Conservation (phyloP, 768 basidiomycete genomes). For the Termitomyces sp. region DNA sequence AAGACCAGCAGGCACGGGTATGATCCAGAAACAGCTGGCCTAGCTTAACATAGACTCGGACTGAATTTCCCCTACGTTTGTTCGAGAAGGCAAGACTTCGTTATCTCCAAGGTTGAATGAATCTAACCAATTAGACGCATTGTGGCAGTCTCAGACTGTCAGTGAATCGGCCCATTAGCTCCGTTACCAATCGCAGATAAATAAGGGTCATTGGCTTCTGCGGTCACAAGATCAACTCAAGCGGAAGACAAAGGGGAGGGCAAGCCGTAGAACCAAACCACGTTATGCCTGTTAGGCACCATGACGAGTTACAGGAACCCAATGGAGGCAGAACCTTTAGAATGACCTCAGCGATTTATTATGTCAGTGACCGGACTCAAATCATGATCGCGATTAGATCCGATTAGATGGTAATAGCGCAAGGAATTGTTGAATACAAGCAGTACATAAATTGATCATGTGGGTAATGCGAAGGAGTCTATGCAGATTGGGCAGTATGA, state of each 20-base stretch:
- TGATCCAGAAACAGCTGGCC: not conserved
- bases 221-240: not conserved
- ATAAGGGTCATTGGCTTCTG: not conserved
- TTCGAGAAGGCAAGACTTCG: not conserved
- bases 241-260: not conserved
- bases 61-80: no score
- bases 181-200: not conserved
- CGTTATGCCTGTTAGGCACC: not conserved
- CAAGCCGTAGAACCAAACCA: constrained; percentile 1
- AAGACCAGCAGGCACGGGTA: not conserved
- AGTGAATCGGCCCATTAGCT: not conserved
- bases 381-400: not conserved
- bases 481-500: constrained; percentile 5
- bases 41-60: not conserved
- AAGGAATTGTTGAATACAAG: no score
- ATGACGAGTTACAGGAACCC: not conserved
- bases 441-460: not conserved
- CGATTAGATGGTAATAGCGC: not conserved
- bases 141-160: not conserved
- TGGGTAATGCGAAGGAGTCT: not conserved
- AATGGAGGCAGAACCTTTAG: not conserved
- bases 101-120: not conserved
- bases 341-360: not conserved
- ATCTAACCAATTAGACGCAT: not conserved
- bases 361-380: not conserved